A percentile compares a stretch with the other conserved stretches of the same genome.
Evolutionary conservation across 2,329 filamentous ascomycete genomes (phyloP).

Genomic region (Aspergillus quadrilineatus): DNA sequence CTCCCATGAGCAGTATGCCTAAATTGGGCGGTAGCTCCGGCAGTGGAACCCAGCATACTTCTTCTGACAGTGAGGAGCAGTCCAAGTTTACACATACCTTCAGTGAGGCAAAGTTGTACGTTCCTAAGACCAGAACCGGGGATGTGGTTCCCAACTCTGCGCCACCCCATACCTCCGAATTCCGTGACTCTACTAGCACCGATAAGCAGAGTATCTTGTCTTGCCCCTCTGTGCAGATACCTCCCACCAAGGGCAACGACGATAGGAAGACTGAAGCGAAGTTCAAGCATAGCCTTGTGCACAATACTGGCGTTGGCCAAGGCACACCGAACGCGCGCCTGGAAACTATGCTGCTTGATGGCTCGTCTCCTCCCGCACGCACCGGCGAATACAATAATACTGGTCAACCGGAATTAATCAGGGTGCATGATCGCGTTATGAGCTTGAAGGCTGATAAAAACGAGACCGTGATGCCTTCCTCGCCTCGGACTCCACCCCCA

Average conservation of each 20-base stretch:
- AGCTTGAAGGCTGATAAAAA: slow-evolving; percentile 17
- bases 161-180: slow-evolving; percentile 12
- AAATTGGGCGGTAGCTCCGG: neutral
- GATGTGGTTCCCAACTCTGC: slow-evolving; percentile 17
- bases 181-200: neutral
- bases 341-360: slow-evolving; percentile 15
- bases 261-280: neutral
- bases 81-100: slow-evolving; percentile 1
- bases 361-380: slow-evolving; percentile 20
- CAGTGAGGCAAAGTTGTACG: slow-evolving; percentile 18
- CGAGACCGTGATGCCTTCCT: neutral
- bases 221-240: neutral
- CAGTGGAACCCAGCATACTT: neutral
- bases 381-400: slow-evolving; percentile 18
- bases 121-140: slow-evolving; percentile 15
- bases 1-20: slow-evolving; percentile 14
- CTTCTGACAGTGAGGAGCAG: slow-evolving; percentile 1
- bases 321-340: slow-evolving; percentile 4
- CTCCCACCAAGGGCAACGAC: neutral
- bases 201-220: slow-evolving; percentile 11
- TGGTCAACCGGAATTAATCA: slow-evolving; percentile 16
- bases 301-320: neutral
- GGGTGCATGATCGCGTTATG: slow-evolving; percentile 7
- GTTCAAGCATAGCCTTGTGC: slow-evolving; percentile 8
- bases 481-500: slow-evolving; percentile 3